Base-by-base conservation (phyloP, 495 filamentous ascomycete genomes). In the Jackrogersella multiformis region DNA sequence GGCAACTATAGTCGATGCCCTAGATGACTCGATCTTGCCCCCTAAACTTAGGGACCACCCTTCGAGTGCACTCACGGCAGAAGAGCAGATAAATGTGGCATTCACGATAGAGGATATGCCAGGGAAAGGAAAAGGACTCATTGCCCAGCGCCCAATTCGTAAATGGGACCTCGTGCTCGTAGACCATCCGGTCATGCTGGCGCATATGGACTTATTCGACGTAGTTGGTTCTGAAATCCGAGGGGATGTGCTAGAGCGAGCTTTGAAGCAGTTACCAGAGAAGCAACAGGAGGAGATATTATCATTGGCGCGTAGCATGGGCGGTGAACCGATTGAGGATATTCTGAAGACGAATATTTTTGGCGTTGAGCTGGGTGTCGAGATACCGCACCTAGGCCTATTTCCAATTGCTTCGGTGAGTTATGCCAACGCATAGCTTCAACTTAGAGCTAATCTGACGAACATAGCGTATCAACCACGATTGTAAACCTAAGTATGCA, bases 281-380 rank as follows among this genome's bases (percentile, higher is more conserved):
- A 42, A 67, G 30, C 62, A 71, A 53, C 55, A 59, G 46, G 45
- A 15, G 4, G 52, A 54, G 8, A 35, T 77, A 0, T 13, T 68
- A 18, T 52, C 62, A 0, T 44, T 92, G 65, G 86, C 90, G 34
- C 88, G 91, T 67, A 92, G 90, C 74, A 89, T 85, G 1, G 89
- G 89, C 9, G 89, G 89, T 7, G 88, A 88, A 34, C 79, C 89
- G 5, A 74, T 87, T 20, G 88, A 92, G 63, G 92, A 93, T 74
- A 82, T 91, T 15, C 83, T 91, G 35, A 82, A 85, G 12, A 92
- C 91, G 81, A 79, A 77, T 32, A 74, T 72, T 13, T 79, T 77
- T 20, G 77, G 70, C 0, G 71, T 79, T 5, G 77, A 77, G 51
- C 51, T 79, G 7, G 72, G 60, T 3, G 21, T 66, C 5, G 75